Evolutionary conservation across 2,329 filamentous ascomycete species (phyloP).

Genomic region (Rugonectria rugulosa): DNA sequence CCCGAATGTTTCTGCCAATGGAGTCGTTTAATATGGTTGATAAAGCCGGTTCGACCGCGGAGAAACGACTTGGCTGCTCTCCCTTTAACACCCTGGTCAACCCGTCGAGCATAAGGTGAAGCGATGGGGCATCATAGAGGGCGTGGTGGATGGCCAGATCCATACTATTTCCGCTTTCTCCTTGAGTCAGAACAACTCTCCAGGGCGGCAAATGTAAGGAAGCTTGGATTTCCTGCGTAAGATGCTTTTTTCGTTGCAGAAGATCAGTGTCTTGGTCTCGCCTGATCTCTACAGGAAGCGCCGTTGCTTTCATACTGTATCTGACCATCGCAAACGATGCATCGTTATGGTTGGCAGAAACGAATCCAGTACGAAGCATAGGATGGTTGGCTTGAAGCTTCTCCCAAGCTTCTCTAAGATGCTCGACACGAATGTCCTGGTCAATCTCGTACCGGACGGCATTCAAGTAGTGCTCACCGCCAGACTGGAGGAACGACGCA

Average conservation of each 20-base stretch:
- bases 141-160: constrained; percentile 75
- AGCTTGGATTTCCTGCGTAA: constrained; percentile 44
- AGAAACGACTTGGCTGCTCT: constrained; percentile 14
- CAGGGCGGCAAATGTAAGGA: constrained; percentile 67
- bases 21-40: constrained; percentile 51
- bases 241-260: constrained; percentile 47
- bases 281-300: constrained; percentile 22
- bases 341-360: constrained; percentile 64
- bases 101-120: constrained; percentile 70
- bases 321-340: constrained; percentile 79
- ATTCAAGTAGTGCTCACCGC: constrained; percentile 79
- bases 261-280: constrained; percentile 38
- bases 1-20: constrained; percentile 39
- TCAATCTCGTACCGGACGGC: constrained; percentile 65
- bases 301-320: constrained; percentile 45
- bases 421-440: constrained; percentile 43
- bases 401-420: constrained; percentile 67
- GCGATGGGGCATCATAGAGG: constrained; percentile 82
- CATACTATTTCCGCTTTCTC: constrained; percentile 40
- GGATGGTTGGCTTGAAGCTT: constrained; percentile 62
- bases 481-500: constrained; percentile 73
- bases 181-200: constrained; percentile 60
- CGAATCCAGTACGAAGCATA: constrained; percentile 81
- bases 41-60: constrained; percentile 46
- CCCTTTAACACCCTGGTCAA: constrained; percentile 50